Evolutionary conservation across 176 grass and related monocot genomes (phyloP), one percentile per base, ranked within the genome.

Genomic region (Pontederia crassipes): DNA sequence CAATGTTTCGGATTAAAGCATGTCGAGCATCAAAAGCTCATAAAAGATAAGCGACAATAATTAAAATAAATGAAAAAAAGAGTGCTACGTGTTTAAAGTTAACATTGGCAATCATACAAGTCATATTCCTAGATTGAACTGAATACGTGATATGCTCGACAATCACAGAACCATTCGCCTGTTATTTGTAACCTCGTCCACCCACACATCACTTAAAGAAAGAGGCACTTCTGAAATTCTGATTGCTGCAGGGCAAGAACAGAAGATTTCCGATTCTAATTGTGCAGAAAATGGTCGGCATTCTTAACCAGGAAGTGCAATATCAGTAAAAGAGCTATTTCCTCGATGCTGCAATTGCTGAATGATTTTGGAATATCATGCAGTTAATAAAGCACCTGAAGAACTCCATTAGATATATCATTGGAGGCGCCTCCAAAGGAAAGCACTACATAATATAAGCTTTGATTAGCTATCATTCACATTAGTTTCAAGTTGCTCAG

Each of bases 211-310:
- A 71, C 85, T 74, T 50, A 98, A 85, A 74, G 72, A 81, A 73
- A 98, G 85, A 74, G 92, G 84, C 54, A 92, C 53, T 81, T 92
- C 78, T 98, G 78, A 76, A 83, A 98, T 63, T 53, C 84, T 84
- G 93, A 68, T 68, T 98, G 93, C 58, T 83, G 81, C 57, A 98
- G 86, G 63, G 52, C 83, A 52, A 74, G 12, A 16, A 45, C 59
- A 80, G 91, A 81, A 48, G 81, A 68, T 68, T 52, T 98, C 93
- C 53, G 93, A 98, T 78, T 80, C 72, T 56, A 98, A 74, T 49
- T 98, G 87, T 12, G 84, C 87, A 1, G 20, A 12, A 72, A 77
- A 80, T 88, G 92, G 76, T 88, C 88, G 24, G 93, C 92, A 71
- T 92, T 98, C 87, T 88, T 88, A 58, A 98, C 87, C 27, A 98